phyloP scores from a whole-genome alignment of 345 rosid species.

The Bretschneidera sinensis region DNA sequence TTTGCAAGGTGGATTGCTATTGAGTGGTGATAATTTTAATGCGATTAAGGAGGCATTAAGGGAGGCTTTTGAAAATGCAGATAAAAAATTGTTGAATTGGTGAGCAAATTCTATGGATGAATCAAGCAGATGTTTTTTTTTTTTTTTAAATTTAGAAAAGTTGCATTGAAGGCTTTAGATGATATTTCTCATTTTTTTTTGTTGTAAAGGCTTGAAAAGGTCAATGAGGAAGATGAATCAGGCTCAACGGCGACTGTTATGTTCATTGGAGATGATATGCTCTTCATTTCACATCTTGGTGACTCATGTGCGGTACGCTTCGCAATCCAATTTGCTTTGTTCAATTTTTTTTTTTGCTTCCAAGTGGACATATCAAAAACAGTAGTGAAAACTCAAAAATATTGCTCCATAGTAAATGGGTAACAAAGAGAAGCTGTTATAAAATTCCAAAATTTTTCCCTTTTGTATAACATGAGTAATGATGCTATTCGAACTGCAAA shows the following conservation, averaged over 20 bases:
- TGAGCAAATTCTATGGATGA: conserved; percentile 21
- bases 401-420: no score
- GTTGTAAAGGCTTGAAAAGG: conserved; percentile 61
- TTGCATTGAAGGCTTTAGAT: conserved; percentile 28
- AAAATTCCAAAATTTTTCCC: no score
- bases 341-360: background rate
- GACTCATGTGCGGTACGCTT: conserved; percentile 72
- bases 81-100: conserved; percentile 60
- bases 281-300: conserved; percentile 78
- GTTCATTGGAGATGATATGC: conserved; percentile 46
- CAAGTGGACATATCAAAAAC: background rate
- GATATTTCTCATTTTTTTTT: conserved; percentile 16
- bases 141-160: conserved; percentile 17
- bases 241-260: conserved; percentile 88
- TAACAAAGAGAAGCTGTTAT: no score
- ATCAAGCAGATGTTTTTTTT: background rate
- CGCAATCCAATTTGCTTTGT: background rate
- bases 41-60: conserved; percentile 45
- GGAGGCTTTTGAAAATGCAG: conserved; percentile 66
- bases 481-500: no score
- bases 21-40: conserved; percentile 49
- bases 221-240: conserved; percentile 58
- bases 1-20: conserved; percentile 66
- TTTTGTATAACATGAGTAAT: no score
- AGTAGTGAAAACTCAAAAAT: background rate